Evolutionary conservation across 106 monocot species (phyloP).

Genomic region (Iris macrosiphon): DNA sequence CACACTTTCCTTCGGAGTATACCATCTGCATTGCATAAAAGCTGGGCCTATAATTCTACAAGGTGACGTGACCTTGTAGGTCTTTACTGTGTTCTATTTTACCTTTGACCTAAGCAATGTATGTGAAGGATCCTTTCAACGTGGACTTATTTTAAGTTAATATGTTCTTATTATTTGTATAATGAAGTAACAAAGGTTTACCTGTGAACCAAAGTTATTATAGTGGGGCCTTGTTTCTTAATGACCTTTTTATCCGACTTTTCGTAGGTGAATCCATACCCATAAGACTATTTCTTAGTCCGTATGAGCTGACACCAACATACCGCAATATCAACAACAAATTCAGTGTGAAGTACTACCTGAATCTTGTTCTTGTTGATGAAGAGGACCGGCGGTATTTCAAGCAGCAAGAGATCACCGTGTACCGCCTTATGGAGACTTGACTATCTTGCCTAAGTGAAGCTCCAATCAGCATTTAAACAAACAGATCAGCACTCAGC

Average conservation of each 20-base stretch:
- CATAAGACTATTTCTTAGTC: slow-evolving; percentile 66
- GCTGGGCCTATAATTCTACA: no score
- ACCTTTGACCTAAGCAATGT: no score
- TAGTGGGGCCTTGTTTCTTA: background rate
- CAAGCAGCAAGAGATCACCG: slow-evolving; percentile 81
- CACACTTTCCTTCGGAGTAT: no score
- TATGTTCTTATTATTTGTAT: no score
- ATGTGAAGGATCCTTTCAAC: no score
- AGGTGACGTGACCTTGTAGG: no score
- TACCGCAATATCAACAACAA: slow-evolving; percentile 87
- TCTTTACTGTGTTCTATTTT: no score
- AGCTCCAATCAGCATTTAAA: background rate
- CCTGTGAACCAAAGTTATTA: no score
- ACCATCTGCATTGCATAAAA: no score
- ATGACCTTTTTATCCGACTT: background rate
- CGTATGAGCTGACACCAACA: slow-evolving; percentile 74
- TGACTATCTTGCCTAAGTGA: background rate
- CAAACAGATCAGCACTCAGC: no score
- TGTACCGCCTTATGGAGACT: slow-evolving; percentile 56
- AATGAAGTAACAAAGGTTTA: no score
- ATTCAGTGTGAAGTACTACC: slow-evolving; percentile 75
- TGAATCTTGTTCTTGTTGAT: slow-evolving; percentile 75
- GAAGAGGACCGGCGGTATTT: slow-evolving; percentile 77
- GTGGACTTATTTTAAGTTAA: no score
- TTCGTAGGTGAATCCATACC: slow-evolving; percentile 71